Conservation (phyloP, 2,329 filamentous ascomycete species). For the Didymella glomerata region DNA sequence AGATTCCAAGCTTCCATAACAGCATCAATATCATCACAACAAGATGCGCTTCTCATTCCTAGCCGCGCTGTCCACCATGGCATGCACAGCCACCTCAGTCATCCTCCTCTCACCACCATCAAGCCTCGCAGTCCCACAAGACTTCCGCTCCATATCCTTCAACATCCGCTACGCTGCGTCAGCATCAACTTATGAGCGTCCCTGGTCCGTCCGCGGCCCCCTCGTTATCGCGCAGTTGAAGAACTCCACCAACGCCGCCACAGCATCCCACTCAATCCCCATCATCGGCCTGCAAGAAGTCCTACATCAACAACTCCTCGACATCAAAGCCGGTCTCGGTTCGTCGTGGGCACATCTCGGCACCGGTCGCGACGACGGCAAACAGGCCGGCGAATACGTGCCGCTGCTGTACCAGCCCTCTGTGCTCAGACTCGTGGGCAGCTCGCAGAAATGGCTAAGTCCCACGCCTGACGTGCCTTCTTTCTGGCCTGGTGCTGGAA, state of each 20-base stretch:
- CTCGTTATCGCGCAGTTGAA: slow-evolving; percentile 59
- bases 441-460: slow-evolving; percentile 76
- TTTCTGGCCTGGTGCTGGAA: slow-evolving; percentile 71
- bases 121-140: slow-evolving; percentile 5
- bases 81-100: background rate
- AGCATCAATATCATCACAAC: background rate
- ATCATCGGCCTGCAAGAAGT: slow-evolving; percentile 75
- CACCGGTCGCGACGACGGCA: slow-evolving; percentile 70
- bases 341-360: slow-evolving; percentile 67
- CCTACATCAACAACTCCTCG: slow-evolving; percentile 66
- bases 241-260: slow-evolving; percentile 62
- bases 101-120: background rate
- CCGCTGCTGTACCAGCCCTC: slow-evolving; percentile 75
- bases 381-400: slow-evolving; percentile 74
- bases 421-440: slow-evolving; percentile 66
- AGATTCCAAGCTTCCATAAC: no score
- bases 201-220: slow-evolving; percentile 66
- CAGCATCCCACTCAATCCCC: slow-evolving; percentile 55
- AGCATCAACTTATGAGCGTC: slow-evolving; percentile 63
- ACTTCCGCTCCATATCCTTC: slow-evolving; percentile 61
- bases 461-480: slow-evolving; percentile 74
- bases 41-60: slow-evolving; percentile 1
- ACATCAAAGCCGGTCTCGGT: slow-evolving; percentile 62
- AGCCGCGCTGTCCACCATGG: background rate
- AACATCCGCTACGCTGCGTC: slow-evolving; percentile 69